These are phyloP conservation scores for Anthoceros angustus DNA, from an alignment of 225 moss, liverwort and hornwort species.

Conservation along the genomic window DNA sequence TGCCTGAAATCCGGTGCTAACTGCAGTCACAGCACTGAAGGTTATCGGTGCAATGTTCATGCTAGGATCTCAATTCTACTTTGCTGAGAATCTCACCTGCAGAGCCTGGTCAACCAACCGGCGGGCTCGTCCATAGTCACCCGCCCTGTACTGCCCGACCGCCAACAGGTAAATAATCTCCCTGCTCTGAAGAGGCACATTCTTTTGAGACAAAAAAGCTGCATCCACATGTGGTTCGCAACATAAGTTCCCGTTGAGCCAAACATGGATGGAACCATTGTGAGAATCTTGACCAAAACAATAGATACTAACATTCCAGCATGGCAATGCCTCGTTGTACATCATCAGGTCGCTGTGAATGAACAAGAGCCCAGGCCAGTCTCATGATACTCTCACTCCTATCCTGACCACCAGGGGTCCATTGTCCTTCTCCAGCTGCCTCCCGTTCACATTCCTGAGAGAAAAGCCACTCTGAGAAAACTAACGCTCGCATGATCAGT, in stretches of 20 bases:
- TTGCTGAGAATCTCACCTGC: conserved; percentile 21
- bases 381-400: conserved; percentile 67
- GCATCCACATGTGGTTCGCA: conserved; percentile 10
- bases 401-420: conserved; percentile 28
- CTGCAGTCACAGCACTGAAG: conserved; percentile 17
- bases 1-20: conserved; percentile 91
- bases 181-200: conserved; percentile 65
- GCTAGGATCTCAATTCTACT: neutral
- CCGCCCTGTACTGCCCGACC: conserved; percentile 85
- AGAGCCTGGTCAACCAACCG: conserved; percentile 90
- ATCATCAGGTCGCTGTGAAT: conserved; percentile 65
- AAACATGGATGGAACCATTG: neutral
- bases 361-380: conserved; percentile 91
- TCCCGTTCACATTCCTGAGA: conserved; percentile 39
- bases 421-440: conserved; percentile 60
- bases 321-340: conserved; percentile 97
- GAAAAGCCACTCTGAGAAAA: neutral
- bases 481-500: no score
- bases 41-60: neutral
- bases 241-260: neutral
- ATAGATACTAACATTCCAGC: conserved; percentile 44
- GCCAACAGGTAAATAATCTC: conserved; percentile 78
- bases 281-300: neutral
- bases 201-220: conserved; percentile 53
- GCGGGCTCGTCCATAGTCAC: conserved; percentile 78